Base-by-base conservation (phyloP, 768 basidiomycete genomes). In the Roridomyces roridus region DNA sequence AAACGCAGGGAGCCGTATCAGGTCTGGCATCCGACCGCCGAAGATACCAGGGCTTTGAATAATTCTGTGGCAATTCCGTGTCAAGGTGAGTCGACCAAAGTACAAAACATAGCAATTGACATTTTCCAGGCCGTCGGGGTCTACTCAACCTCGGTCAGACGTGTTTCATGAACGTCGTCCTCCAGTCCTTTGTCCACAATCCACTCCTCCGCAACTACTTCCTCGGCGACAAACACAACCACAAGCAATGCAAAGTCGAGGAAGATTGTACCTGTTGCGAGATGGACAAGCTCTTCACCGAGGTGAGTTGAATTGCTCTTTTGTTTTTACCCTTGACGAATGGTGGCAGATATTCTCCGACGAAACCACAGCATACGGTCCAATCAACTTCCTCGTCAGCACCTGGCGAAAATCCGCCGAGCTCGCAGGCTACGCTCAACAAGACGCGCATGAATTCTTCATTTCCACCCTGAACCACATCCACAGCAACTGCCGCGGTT, bases 381-480 rank as follows among this genome's bases (percentile, higher is more conserved):
- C 96, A 0, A 85, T 88, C 3, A 85, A 86, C 4, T 89, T 98
- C 68, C 81, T 98, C 8, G 80, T 87, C 14, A 87, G 90, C 24
- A 91, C 89, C 29, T 98, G 95, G 96, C 85, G 80, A 63, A 82
- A 80, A 59, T 87, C 89, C 0, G 74, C 88, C 0, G 94, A 96
- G 58, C 78, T 98, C 24, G 85, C 93, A 5, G 96, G 95, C 2
- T 94, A 98, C 67, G 86, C 92, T 0, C 96, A 98, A 70, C 96
- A 96, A 67, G 96, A 98, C 59, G 92, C 94, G 2, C 94, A 96
- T 77, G 89, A 93, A 70, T 90, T 87, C 68, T 91, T 93, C 70
- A 91, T 93, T 25, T 81, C 88, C 17, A 84, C 87, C 0, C 77
- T 98, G 23, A 95, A 96, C 66, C 90, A 94, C 62, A 90, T 97